Evolutionary conservation across 495 filamentous ascomycete genomes (phyloP), one percentile per base, ranked within the genome.

Genomic region (Pseudomonodictys pantanalensis): DNA sequence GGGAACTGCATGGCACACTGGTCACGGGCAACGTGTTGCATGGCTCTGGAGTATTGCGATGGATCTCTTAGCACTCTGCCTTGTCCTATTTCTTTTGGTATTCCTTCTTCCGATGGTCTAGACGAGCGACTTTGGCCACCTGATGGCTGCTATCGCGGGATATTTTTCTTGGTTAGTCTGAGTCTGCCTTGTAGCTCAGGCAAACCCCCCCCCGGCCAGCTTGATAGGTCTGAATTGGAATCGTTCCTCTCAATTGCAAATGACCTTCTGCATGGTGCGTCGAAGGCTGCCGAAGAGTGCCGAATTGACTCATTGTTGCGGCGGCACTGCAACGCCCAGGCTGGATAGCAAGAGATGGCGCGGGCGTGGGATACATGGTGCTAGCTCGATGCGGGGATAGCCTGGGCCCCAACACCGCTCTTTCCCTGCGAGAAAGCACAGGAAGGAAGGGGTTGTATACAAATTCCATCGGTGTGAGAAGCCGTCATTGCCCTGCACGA

Each of bases 141-240:
- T 56, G 58, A 56, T 62, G 32, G 32, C 15, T 54, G 45, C 29
- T 61, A 47, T 42, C 50, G 32, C 9, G 12, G 35, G 20, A 28
- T 12, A n/a, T n/a, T 4, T 28, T 38, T 41, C 38, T 22, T 33
- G 33, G 11, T 45, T 1, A 10, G 38, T 28, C 52, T 52, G 42
- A 56, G 59, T 63, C 60, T 53, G 60, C 60, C 60, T 63, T 58
- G 60, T 23, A 17, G 41, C 24, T 12, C 15, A 25, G 56, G 39
- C 49, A 42, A 20, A 12, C 3, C 10, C 29, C 11, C 20, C 33
- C 46, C 46, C 56, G 17, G 12, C 15, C 3, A 18, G 26, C 28
- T 38, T 18, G 38, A 5, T 3, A 12, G 20, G 20, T 41, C 12
- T 41, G 20, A 41, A n/a, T 41, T 41, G 15, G 15, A 4, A 15